Evolutionary conservation across 176 grass and related monocot genomes (phyloP).

Genomic region (Hsuehochloa calcarea): DNA sequence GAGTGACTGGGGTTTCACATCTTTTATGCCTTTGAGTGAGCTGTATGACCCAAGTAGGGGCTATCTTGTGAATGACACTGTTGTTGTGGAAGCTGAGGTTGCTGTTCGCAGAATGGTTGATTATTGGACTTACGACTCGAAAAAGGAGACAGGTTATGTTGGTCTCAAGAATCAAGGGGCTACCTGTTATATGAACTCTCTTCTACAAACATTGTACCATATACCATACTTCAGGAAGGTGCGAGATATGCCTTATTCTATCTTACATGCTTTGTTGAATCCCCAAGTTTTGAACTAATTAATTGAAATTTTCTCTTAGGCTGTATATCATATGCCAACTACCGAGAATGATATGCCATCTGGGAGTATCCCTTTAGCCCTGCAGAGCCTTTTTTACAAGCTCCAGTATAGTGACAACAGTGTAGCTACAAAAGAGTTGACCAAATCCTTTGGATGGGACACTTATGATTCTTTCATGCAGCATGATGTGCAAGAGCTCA

Average conservation of each 20-base stretch:
- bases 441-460: constrained; percentile 99
- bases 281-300: constrained; percentile 31
- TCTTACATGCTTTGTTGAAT: not conserved
- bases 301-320: constrained; percentile 47
- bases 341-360: constrained; percentile 99
- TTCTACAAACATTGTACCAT: constrained; percentile 95
- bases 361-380: constrained; percentile 93
- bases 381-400: constrained; percentile 99
- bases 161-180: constrained; percentile 98
- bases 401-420: constrained; percentile 95
- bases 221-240: constrained; percentile 99
- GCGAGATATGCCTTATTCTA: constrained; percentile 24
- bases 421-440: constrained; percentile 95
- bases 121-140: constrained; percentile 97
- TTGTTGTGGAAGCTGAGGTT: constrained; percentile 92
- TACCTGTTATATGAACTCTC: constrained; percentile 99
- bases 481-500: constrained; percentile 98
- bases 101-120: constrained; percentile 79
- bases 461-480: constrained; percentile 99
- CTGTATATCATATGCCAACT: constrained; percentile 99
- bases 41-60: constrained; percentile 89
- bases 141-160: constrained; percentile 98
- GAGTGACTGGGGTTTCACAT: constrained; percentile 99
- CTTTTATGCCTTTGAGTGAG: constrained; percentile 97
- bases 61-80: constrained; percentile 80